Base-by-base conservation (phyloP, 768 basidiomycete genomes). In the Suillus discolor region DNA sequence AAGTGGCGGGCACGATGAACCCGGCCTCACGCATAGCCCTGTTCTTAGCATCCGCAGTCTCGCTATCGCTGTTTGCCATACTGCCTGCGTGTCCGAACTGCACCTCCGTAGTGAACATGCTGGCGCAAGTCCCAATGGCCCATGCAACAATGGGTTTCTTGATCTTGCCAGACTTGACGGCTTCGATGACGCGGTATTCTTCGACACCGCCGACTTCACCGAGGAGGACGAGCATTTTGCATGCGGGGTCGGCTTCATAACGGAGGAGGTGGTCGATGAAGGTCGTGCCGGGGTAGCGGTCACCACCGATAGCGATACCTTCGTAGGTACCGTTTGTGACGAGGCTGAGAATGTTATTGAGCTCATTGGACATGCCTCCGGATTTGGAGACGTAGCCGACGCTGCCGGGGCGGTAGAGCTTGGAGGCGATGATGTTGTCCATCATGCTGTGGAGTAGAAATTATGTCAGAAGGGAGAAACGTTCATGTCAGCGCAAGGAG, bases 351-450 rank as follows among this genome's bases (percentile, higher is more conserved):
- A 99, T 99, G 85, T 98, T 99, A 91, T 99, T 99, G 74, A 99
- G 84, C 81, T 99, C 97, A 84, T 99, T 99, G 73, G 97, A 99
- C 97, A 99, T 99, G 79, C 97, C 97, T 71, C 97, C 97, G 9
- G 96, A 98, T 83, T 99, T 99, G 79, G 95, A 97, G 76, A 99
- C 97, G 79, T 99, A 99, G 74, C 96, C 97, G 72, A 99, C 93
- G 15, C 96, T 95, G 64, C 97, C 97, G 34, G 96, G 83, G 73
- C 96, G 95, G 87, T 98, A 99, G 68, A 99, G 91, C 85, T 98
- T 99, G 68, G 95, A 97, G 8, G 96, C 83, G 75, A 98, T 97
- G 82, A 99, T 96, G 85, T 99, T 99, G 85, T 99, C 97, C 96
- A 98, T 97, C 97, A 99, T 99, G 74, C 94, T 91, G 67, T 7